phyloP scores from a whole-genome alignment of 2,329 filamentous ascomycete species.

The Penicillium verrucosum region DNA sequence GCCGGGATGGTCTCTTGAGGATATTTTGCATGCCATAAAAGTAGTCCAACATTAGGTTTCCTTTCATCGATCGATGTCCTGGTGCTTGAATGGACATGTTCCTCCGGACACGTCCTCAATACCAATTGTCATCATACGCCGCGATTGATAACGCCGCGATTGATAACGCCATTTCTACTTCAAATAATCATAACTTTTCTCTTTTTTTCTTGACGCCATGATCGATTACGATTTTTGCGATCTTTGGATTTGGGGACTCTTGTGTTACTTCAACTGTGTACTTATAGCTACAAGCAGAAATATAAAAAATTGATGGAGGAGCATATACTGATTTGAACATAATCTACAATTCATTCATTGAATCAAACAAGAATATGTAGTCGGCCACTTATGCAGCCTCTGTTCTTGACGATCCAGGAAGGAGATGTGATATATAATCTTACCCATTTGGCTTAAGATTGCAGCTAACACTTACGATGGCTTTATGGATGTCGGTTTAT shows the following conservation, averaged over 20 bases:
- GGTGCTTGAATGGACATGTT: neutral
- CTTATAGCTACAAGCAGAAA: neutral
- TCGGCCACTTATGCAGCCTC: neutral
- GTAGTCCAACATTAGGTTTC: constrained; percentile 19
- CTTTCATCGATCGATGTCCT: neutral
- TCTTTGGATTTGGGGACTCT: neutral
- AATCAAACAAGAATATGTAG: neutral
- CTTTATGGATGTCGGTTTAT: neutral
- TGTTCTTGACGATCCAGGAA: neutral
- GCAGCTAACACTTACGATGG: neutral
- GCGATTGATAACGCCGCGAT: neutral
- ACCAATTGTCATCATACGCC: neutral
- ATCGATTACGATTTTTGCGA: neutral
- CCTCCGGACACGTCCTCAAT: neutral
- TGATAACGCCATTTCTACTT: neutral
- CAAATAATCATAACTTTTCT: neutral
- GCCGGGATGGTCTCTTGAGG: constrained; percentile 59
- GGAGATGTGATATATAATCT: neutral
- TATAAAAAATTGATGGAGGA: neutral
- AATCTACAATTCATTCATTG: neutral
- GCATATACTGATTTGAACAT: too few species aligned
- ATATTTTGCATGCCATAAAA: constrained; percentile 55
- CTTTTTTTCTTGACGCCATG: neutral
- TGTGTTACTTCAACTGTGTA: neutral
- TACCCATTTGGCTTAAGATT: neutral